phyloP scores from a whole-genome alignment of 192 early-diverging fungal genomes.

The Dispira simplex region DNA sequence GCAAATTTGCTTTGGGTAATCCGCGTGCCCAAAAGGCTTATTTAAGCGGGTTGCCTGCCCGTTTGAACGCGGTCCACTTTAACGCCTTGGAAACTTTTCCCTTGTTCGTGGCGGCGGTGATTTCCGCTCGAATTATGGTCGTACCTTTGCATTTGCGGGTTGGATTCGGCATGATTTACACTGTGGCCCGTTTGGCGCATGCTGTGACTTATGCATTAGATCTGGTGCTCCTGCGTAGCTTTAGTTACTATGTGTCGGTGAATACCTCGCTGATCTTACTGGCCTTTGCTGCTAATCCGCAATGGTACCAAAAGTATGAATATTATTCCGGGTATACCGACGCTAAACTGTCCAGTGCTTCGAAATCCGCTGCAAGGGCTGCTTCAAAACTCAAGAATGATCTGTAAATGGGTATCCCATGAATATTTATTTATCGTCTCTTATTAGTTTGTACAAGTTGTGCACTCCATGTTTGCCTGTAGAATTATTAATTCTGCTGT shows the following conservation, averaged over 20 bases:
- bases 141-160: not conserved
- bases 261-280: not conserved
- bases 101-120: not conserved
- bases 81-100: conserved; percentile 2
- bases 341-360: too few species aligned
- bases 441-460: too few species aligned
- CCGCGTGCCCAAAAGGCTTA: not conserved
- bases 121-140: not conserved
- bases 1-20: not conserved
- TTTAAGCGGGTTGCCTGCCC: not conserved
- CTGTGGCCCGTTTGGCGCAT: not conserved
- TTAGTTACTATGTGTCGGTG: not conserved
- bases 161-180: not conserved
- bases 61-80: not conserved
- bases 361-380: too few species aligned
- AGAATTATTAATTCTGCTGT: too few species aligned
- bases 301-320: too few species aligned
- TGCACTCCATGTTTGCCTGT: too few species aligned
- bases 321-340: too few species aligned
- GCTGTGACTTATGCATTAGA: not conserved
- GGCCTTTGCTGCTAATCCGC: not conserved
- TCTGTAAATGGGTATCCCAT: too few species aligned
- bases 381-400: too few species aligned
- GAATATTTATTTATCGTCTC: too few species aligned
- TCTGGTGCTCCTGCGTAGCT: not conserved